Base-by-base conservation (phyloP, 108 stramenopile genomes). In the Cylindrotheca fusiformis region DNA sequence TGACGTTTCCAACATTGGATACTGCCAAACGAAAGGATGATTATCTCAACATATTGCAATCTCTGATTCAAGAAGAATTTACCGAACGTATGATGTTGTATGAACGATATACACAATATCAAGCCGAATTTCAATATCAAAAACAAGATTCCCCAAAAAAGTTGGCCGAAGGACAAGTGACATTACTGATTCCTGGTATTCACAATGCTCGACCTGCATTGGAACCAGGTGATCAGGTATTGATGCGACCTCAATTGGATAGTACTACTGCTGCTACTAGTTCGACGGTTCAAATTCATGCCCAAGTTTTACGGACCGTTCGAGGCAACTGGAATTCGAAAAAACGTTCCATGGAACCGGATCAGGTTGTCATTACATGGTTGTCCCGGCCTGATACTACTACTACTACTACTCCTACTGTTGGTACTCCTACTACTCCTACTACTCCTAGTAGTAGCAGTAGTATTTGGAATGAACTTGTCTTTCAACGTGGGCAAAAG, bases 121-220 rank as follows among this genome's bases (percentile, higher is more conserved):
- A 68, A 20, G 28, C 25, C 53, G 29, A 61, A 32, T 6, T 32
- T 58, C 19, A 17, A 48, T 25, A 1, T 1, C 0, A 18, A 17
- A 18, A 3, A 27, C 1, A 29, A 27, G 12, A 29, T 2, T 19
- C 6, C n/a, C 25, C 17, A 32, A 41, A 58, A 33, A 12, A 4
- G 27, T 28, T 10, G 5, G 32, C 24, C 6, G 29, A 8, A 19
- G 36, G 48, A 36, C 63, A 52, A n/a, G 63, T 63, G 18, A 21
- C 47, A 3, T 20, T 69, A 21, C 25, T 21, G 3, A 65, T 69
- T 23, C 47, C 25, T 19, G 88, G 88, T 6, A 82, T 86, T 46
- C 55, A 76, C 10, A 84, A 90, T 60, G 85, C 76, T 20, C 65
- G 69, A 14, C 88, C 88, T 2, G 55, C 81, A 23, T 46, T 90